Conservation (phyloP, 805 yeast species). For the Zygosaccharomyces lentus region DNA sequence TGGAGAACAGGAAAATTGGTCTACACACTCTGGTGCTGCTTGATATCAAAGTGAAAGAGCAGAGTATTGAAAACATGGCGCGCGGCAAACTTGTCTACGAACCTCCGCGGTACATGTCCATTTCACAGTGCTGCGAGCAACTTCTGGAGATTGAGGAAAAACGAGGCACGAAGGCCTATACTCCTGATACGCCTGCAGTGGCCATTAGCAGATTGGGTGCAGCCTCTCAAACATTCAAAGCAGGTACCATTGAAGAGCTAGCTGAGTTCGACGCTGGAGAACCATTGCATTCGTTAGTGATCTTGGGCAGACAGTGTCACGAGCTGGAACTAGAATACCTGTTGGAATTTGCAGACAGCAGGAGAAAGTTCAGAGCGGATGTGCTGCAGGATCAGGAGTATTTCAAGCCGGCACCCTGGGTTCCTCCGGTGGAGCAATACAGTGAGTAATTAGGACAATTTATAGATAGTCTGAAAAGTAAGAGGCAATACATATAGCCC, state of each 20-base stretch:
- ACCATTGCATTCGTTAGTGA: constrained; percentile 87
- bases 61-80: constrained; percentile 89
- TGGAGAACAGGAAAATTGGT: constrained; percentile 88
- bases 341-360: constrained; percentile 66
- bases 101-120: constrained; percentile 95
- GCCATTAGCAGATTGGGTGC: constrained; percentile 91
- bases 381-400: constrained; percentile 57
- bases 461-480: not conserved
- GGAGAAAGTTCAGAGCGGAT: constrained; percentile 42
- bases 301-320: constrained; percentile 90
- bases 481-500: not conserved
- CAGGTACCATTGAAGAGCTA: constrained; percentile 76
- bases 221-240: constrained; percentile 73
- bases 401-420: constrained; percentile 70
- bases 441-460: constrained; percentile 12
- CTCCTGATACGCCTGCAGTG: constrained; percentile 85
- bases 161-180: constrained; percentile 73
- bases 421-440: constrained; percentile 44
- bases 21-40: constrained; percentile 82
- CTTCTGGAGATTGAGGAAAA: constrained; percentile 80
- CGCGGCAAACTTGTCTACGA: constrained; percentile 88
- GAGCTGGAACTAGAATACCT: constrained; percentile 87
- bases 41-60: constrained; percentile 96
- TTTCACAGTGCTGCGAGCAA: constrained; percentile 84
- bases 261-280: constrained; percentile 86